Evolutionary conservation across 2,329 filamentous ascomycete species (phyloP), one percentile per base, ranked within the genome.

Genomic region (Alternaria conjuncta): DNA sequence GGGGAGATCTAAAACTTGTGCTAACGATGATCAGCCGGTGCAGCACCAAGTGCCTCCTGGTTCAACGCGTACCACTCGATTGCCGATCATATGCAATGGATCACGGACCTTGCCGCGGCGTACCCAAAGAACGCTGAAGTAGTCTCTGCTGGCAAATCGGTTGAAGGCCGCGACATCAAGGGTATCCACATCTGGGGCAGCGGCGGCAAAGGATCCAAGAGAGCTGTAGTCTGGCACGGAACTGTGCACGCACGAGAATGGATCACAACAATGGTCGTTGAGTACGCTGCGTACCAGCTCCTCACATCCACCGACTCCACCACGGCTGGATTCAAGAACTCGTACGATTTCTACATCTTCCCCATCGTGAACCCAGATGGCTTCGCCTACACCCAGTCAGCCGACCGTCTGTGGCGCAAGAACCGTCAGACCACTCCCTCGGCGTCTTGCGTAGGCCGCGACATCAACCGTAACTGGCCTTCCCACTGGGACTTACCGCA

Each of bases 321-420:
- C 1, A 71, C 72, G 45, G 70, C 72, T 3, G 72, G 77, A 1
- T 83, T 86, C 57, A 82, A 90, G 23, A 84, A 90, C 76, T 86
- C 83, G 59, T 90, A 88, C 72, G 90, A 92, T 78, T 89, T 89
- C 68, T 90, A 89, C 75, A 84, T 91, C 68, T 74, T 79, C 64
- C 78, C 78, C 8, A 70, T 80, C n/a, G 76, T 79, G 23, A 80
- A 80, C 68, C 78, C 78, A 2, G 78, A 80, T 54, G 78, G 79
- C 59, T 81, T 81, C 64, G 74, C 76, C 47, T 80, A 76, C 70
- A 73, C 76, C 5, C 79, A 81, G 56, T 71, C 74, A n/a, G 76
- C 60, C 49, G 75, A 80, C 64, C 78, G 79, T 45, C 54, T 80
- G 64, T 81, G 79, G 79, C 71, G 79, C 59, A 81, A 81, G 71